Base-by-base conservation (phyloP, 257 asterid genomes). In the Solanum ossicruentum region DNA sequence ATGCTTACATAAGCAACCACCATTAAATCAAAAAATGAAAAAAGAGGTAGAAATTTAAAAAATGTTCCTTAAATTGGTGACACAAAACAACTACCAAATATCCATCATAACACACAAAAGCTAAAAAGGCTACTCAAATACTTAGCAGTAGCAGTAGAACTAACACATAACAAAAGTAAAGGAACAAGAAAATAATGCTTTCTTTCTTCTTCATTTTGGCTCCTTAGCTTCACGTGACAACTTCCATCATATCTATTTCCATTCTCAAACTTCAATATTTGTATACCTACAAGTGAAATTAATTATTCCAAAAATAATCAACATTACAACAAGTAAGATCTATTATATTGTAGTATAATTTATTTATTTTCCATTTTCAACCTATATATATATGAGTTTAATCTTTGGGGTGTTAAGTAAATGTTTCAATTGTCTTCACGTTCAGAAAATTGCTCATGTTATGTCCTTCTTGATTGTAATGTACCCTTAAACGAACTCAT, bases 1-100 rank as follows among this genome's bases (percentile, higher is more conserved):
- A 91, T 90, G 98, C 97, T 93, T 86, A 60, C 82, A 81, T 93
- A 88, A 92, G 93, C 95, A 86, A 90, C 69, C 98, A 91, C 95
- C 91, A 85, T 71, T 23, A 43, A 26, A 75, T 84, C 1, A 13
- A 3, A 49, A 7, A 75, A 3, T 6, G 6, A 72, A 21, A 8
- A 23, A 9, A 52, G 2, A 49, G 23, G 20, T 51, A 47, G 26
- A 51, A 77, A 77, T 12, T 77, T 8, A 21, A 67, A 75, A 82
- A 81, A 70, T 87, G 86, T 86, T 84, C 85, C 90, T 88, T 87
- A 85, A 92, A 88, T 90, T 80, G 88, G 92, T 89, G 88, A 89
- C 88, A 84, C 90, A 92, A 86, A 93, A 89, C 93, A 94, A 91
- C 92, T 83, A 89, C 93, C 92, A 92, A 89, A 91, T 89, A 85